phyloP scores from a whole-genome alignment of 2,329 filamentous ascomycete genomes.

The Trichoderma asperellum region DNA sequence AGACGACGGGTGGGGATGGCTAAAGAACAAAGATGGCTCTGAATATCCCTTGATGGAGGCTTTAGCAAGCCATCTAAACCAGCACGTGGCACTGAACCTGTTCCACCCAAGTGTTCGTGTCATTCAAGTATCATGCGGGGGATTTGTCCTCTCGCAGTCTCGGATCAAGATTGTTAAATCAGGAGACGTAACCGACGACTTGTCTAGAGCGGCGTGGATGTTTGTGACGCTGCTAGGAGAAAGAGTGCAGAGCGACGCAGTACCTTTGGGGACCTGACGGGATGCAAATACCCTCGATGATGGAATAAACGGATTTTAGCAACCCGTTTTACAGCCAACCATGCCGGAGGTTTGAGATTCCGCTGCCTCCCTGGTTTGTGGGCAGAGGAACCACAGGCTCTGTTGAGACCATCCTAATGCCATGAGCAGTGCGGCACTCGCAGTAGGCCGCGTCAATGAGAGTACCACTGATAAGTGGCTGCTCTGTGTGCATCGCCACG shows the following conservation, averaged over 20 bases:
- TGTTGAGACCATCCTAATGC: not conserved
- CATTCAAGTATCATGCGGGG: constrained; percentile 58
- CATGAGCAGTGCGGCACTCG: not conserved
- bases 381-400: not conserved
- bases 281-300: not conserved
- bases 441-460: not conserved
- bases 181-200: constrained; percentile 38
- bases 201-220: constrained; percentile 44
- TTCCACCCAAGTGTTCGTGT: constrained; percentile 60
- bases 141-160: constrained; percentile 58
- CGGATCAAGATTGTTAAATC: constrained; percentile 52
- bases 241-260: constrained; percentile 39
- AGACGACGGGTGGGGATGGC: constrained; percentile 60
- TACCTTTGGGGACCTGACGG: constrained; percentile 8
- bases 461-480: not conserved
- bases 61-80: constrained; percentile 53
- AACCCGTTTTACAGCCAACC: not conserved
- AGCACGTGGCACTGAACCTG: constrained; percentile 59
- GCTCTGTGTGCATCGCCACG: not conserved
- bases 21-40: constrained; percentile 33
- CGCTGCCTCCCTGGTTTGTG: not conserved
- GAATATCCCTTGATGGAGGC: constrained; percentile 54
- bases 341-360: not conserved
- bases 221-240: constrained; percentile 45
- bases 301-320: not conserved